A percentile compares a stretch with the other conserved stretches of the same genome.
Evolutionary conservation across 768 basidiomycete species (phyloP).

Genomic region (Clitopilus hobsonii): DNA sequence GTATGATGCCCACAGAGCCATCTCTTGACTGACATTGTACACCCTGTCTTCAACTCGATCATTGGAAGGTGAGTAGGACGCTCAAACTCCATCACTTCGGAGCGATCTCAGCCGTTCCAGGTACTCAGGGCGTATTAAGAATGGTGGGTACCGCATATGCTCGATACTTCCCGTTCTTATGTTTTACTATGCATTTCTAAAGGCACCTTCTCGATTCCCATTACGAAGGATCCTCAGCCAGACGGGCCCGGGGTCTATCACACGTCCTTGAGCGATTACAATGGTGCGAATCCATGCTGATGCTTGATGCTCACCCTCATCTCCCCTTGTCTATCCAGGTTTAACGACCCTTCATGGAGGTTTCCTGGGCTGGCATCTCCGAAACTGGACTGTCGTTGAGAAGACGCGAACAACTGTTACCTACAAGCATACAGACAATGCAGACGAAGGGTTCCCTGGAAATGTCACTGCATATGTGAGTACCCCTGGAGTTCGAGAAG

Average conservation of each 20-base stretch:
- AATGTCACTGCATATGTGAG: constrained; percentile 32
- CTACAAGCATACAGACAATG: constrained; percentile 42
- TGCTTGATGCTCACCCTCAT: background rate
- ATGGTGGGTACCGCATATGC: constrained; percentile 23
- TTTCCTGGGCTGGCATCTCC: constrained; percentile 49
- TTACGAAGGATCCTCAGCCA: constrained; percentile 34
- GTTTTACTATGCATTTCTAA: background rate
- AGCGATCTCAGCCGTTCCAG: constrained; percentile 22
- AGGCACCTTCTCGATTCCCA: constrained; percentile 49
- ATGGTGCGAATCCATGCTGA: constrained; percentile 22
- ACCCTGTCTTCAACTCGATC: constrained; percentile 36
- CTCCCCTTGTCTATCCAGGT: background rate
- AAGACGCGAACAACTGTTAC: constrained; percentile 39
- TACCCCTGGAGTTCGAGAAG: background rate
- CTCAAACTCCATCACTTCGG: too few species aligned
- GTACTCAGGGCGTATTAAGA: constrained; percentile 46
- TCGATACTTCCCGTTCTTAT: background rate
- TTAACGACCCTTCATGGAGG: constrained; percentile 19
- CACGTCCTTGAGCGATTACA: constrained; percentile 42
- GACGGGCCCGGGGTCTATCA: constrained; percentile 37
- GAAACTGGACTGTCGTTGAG: constrained; percentile 45
- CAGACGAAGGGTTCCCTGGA: constrained; percentile 49
- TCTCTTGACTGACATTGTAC: constrained; percentile 34
- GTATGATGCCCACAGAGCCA: constrained; percentile 17
- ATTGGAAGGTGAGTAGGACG: constrained; percentile 22